phyloP scores from a whole-genome alignment of 1,284 basidiomycete genomes.

The Ustilago shanxiensis region DNA sequence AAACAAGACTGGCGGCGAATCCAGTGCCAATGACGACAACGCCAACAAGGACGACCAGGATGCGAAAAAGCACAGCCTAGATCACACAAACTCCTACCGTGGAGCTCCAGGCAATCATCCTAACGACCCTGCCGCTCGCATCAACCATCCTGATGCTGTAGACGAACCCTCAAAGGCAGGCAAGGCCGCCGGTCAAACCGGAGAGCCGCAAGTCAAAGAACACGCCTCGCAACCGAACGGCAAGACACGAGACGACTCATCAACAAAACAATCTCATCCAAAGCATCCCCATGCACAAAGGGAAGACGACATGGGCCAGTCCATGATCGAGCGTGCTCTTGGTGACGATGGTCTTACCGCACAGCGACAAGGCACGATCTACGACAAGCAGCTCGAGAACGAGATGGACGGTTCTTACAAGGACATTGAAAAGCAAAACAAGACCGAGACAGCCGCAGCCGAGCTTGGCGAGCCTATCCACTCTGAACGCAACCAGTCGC shows the following conservation, averaged over 20 bases:
- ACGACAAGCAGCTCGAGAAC: conserved; percentile 43
- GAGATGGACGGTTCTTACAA: conserved; percentile 46
- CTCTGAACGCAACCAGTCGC: conserved; percentile 33
- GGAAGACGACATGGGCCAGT: conserved; percentile 43
- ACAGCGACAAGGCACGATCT: conserved; percentile 39
- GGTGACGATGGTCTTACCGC: conserved; percentile 44
- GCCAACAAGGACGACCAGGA: not conserved
- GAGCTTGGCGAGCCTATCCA: conserved; percentile 41
- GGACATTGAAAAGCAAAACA: conserved; percentile 29
- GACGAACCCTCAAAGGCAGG: not conserved
- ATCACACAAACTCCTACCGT: conserved; percentile 19
- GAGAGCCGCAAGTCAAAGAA: conserved; percentile 7
- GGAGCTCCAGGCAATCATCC: conserved; percentile 54
- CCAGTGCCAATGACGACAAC: not conserved
- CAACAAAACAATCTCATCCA: conserved; percentile 14
- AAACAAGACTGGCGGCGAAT: not conserved
- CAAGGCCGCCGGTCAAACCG: not conserved
- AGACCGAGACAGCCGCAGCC: conserved; percentile 30
- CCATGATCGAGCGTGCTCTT: conserved; percentile 48
- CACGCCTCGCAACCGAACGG: not conserved
- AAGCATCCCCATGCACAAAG: not conserved
- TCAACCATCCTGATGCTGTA: conserved; percentile 49
- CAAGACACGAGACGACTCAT: not conserved
- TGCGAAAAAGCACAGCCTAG: not conserved
- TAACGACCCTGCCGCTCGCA: conserved; percentile 42